Base-by-base conservation (phyloP, 1,284 basidiomycete genomes). In the Gomphus bonarii region DNA sequence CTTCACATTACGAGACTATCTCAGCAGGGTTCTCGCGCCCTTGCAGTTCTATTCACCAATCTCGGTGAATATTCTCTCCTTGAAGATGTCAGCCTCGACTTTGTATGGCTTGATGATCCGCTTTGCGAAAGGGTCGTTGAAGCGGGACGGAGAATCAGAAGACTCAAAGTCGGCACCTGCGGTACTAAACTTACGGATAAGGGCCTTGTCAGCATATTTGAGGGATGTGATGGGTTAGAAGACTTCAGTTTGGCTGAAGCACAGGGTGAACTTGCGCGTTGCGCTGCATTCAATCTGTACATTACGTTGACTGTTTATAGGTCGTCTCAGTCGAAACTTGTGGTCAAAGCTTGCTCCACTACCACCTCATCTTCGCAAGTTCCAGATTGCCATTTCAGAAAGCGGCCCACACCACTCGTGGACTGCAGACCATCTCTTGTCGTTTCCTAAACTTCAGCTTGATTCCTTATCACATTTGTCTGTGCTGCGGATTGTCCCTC, bases 101-200 rank as follows among this genome's bases (percentile, higher is more conserved):
- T 72, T 50, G 62, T 72, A 22, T 73, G 71, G 71, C 61, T 73
- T 50, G 72, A 73, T 61, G 71, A 72, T 59, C 43, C 57, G 28
- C 56, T 73, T 12, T 72, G 71, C 59, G 64, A 70, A 33, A 64
- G 63, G 47, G 65, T 73, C 30, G 69, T 64, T 35, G 58, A 61
- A 42, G 67, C 67, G 16, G 66, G 67, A n/a, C 57, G 62, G 44
- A 67, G 65, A 53, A 54, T 72, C 28, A 65, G 63, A 54, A 63
- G 61, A 25, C 50, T 73, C 40, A 63, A 55, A 10, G 50, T 73
- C 9, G 64, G 67, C 16, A 72, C 72, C 5, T 63, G 60, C 28
- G 72, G 72, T 8, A 73, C 70, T 11, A 72, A 71, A 58, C 63
- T 73, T 20, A 69, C 63, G 16, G 72, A 73, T 59, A 63, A 63